Evolutionary conservation across 495 filamentous ascomycete species (phyloP), one percentile per base, ranked within the genome.

Genomic region (Penicillium waksmanii): DNA sequence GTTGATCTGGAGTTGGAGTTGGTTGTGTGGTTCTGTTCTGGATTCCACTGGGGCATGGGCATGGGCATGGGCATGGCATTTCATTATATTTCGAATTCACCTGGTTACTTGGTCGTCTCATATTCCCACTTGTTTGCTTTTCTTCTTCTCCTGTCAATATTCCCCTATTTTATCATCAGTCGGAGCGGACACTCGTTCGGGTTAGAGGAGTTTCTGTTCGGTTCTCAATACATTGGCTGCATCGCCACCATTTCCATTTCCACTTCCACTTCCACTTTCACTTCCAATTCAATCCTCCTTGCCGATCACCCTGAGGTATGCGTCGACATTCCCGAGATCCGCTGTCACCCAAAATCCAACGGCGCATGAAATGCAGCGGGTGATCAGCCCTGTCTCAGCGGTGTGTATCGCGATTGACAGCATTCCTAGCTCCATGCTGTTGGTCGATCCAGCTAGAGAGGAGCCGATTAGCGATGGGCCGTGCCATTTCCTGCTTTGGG

Each of bases 341-440:
- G 46, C 46, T 48, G 46, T 48, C 46, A 38, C 36, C 36, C 36
- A 48, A 48, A 6, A 3, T 10, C 4, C 21, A 27, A 48, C n/a
- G 23, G 46, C 23, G 46, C 46, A 27, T 48, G 46, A 48, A 48
- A 48, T 48, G 33, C 38, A 51, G 17, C 51, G 34, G 51, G 23
- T 33, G 52, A 50, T 60, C 51, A n/a, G 21, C 46, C 23, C 19
- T 27, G 10, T 7, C 11, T 25, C 46, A 27, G 21, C 42, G 54
- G 50, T 53, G 43, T 57, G 44, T 50, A 10, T 44, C 17, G 42
- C 46, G 46, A 48, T 48, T 58, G 64, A 66, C 64, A 66, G 64
- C 64, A 66, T 66, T 66, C 60, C 52, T 34, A 38, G 43, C 27
- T 31, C 27, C 27, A 31, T 44, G 44, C 58, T 56, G 61, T 61